Conservation (phyloP, 176 grass and related monocot genomes). For the Olyra latifolia region DNA sequence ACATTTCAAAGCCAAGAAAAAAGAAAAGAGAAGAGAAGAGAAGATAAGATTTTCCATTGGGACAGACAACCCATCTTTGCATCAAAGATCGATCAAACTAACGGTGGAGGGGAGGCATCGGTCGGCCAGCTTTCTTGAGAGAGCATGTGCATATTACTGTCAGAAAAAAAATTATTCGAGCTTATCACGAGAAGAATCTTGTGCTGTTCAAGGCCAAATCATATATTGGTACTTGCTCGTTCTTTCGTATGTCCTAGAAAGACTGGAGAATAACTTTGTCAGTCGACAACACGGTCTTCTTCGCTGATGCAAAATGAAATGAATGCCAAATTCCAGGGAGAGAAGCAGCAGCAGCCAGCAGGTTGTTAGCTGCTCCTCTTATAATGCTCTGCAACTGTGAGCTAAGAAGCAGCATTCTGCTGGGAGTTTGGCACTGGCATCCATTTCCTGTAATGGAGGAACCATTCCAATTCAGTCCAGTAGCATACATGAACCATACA, state of each 20-base stretch:
- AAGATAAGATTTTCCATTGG: neutral
- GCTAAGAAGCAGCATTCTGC: neutral
- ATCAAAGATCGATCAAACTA: neutral
- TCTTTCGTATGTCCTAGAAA: neutral
- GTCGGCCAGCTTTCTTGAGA: neutral
- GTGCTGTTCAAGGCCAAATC: conserved; percentile 25
- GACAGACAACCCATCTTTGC: conserved; percentile 2
- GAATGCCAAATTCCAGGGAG: neutral
- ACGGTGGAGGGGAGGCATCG: neutral
- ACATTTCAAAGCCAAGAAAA: neutral
- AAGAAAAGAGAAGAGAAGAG: neutral
- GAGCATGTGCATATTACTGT: neutral
- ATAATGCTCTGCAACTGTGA: neutral
- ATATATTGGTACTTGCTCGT: conserved; percentile 2
- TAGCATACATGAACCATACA: neutral
- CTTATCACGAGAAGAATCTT: conserved; percentile 29
- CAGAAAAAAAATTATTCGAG: conserved; percentile 30
- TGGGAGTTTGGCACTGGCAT: neutral
- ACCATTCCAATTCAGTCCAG: neutral
- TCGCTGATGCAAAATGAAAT: neutral
- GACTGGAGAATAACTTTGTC: neutral
- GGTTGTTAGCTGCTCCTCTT: neutral
- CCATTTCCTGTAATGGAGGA: neutral
- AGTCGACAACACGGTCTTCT: neutral
- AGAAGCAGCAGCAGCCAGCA: neutral